Percentiles rank a stretch among this genome's conserved stretches.
Evolutionary conservation across 805 yeast species (phyloP).

Genomic region (Candida hispaniensis): DNA sequence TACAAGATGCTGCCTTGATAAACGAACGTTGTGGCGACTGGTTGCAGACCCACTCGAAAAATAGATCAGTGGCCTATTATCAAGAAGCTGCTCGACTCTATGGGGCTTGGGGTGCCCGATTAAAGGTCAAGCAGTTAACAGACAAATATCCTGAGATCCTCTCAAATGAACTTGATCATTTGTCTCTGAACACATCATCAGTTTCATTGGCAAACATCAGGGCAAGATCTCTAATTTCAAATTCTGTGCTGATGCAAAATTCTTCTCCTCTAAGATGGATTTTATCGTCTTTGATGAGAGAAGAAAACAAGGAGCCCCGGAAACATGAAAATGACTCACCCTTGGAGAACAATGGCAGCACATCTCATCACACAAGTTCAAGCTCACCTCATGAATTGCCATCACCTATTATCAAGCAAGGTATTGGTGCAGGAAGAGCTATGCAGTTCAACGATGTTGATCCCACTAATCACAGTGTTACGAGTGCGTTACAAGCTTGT

Average conservation of each 20-base stretch:
- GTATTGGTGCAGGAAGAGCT: constrained; percentile 12
- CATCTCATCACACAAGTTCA: too few relatives aligned
- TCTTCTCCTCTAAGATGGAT: constrained; percentile 26
- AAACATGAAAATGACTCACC: not conserved
- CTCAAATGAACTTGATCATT: constrained; percentile 22
- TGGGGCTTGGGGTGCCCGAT: constrained; percentile 22
- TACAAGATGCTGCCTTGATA: constrained; percentile 34
- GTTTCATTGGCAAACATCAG: constrained; percentile 9
- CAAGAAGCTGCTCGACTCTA: constrained; percentile 29
- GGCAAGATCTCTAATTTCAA: constrained; percentile 15
- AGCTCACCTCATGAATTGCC: too few relatives aligned
- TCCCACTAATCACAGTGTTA: constrained; percentile 20
- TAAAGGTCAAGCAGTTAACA: constrained; percentile 18
- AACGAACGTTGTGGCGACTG: constrained; percentile 34
- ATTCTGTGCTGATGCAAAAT: constrained; percentile 19
- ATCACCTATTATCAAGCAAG: constrained; percentile 13
- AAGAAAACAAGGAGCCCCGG: constrained; percentile 16
- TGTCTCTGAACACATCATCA: constrained; percentile 7
- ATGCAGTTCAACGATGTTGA: constrained; percentile 7
- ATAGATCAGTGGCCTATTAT: constrained; percentile 32
- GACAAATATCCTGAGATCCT: constrained; percentile 28
- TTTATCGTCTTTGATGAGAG: constrained; percentile 25
- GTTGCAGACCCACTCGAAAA: constrained; percentile 29
- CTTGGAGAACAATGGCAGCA: too few relatives aligned
- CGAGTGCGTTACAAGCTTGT: constrained; percentile 37